Conservation (phyloP, 2,329 filamentous ascomycete genomes). For the Claviceps quebecensis region DNA sequence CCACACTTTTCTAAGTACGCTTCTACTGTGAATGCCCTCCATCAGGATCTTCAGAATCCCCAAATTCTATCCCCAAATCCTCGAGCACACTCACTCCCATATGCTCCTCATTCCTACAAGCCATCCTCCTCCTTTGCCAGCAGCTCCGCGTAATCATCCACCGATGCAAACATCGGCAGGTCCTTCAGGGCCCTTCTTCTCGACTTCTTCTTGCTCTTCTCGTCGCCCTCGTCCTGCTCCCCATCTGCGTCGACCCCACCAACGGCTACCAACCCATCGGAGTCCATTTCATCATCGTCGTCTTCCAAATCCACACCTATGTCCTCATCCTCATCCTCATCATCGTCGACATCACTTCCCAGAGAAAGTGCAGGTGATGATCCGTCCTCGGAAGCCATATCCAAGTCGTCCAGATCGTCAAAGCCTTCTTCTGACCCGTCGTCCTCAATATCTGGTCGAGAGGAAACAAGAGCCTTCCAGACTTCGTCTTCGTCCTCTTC, state of each 20-base stretch:
- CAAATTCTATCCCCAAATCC: too few species aligned
- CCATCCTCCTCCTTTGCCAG: constrained; percentile 56
- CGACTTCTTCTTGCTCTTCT: constrained; percentile 24
- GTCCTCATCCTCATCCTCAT: constrained; percentile 24
- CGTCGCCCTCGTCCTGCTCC: constrained; percentile 52
- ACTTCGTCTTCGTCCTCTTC: constrained; percentile 64
- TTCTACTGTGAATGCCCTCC: too few species aligned
- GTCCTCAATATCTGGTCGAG: constrained; percentile 49
- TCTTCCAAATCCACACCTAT: constrained; percentile 21
- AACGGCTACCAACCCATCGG: constrained; percentile 24
- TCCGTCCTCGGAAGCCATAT: constrained; percentile 35
- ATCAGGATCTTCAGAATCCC: too few species aligned
- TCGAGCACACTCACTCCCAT: too few species aligned
- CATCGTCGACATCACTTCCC: constrained; percentile 33
- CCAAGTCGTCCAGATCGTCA: constrained; percentile 34
- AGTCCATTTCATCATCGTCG: constrained; percentile 24
- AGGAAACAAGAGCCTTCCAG: constrained; percentile 80
- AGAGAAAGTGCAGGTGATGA: constrained; percentile 20
- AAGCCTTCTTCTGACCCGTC: constrained; percentile 39
- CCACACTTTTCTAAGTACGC: too few species aligned
- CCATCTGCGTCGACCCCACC: constrained; percentile 25
- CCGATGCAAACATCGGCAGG: constrained; percentile 83
- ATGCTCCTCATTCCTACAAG: constrained; percentile 10
- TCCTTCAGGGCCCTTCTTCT: constrained; percentile 77
- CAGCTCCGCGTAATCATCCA: constrained; percentile 83